Base-by-base conservation (phyloP, 1,139 yeast genomes). In the Dujonia santamariae region DNA sequence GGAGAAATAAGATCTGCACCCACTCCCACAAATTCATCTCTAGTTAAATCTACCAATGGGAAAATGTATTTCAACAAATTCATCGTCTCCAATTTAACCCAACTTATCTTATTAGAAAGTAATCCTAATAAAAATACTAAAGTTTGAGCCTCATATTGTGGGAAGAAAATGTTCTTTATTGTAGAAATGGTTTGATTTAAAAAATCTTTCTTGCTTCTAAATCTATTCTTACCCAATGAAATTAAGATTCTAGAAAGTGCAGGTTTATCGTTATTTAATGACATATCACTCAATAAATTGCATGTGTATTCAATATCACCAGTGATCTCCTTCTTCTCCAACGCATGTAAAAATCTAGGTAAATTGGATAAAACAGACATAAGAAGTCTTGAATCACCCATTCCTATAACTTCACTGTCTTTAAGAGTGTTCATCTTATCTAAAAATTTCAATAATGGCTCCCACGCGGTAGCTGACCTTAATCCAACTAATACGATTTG, bases 1-100 rank as follows among this genome's bases (percentile, higher is more conserved):
- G 99, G 98, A 1, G 96, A 84, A 4, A 94, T 85, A 37, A 92
- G 67, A 53, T 92, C 98, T 0, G 98, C 98, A 4, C 98, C 98
- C 30, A 88, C 83, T 2, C 95, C 95, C 26, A 77, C 72, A 53
- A 88, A 88, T 47, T 85, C 96, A 13, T 85, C 87, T 33, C 84
- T 66, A 34, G 78, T 78, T 38, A 90, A 67, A 51, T 92, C 92
- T 9, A 90, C 80, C 39, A 75, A 63, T 1, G 96, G 94, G 45
- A 94, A 75, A 8, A 92, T 59, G 32, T 78, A 75, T 45, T 84
- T 82, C 45, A 94, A 67, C 3, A 88, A 59, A 31, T 78, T 81
- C 78, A 94, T 71, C 0, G 94, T 78, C 55, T 92, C 96, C 11
- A 72, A 53, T 44, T 85, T 84, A 9, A 94, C 77, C 95, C 96